Conservation (phyloP, 2,329 filamentous ascomycete species). For the Fonsecaea multimorphosa region DNA sequence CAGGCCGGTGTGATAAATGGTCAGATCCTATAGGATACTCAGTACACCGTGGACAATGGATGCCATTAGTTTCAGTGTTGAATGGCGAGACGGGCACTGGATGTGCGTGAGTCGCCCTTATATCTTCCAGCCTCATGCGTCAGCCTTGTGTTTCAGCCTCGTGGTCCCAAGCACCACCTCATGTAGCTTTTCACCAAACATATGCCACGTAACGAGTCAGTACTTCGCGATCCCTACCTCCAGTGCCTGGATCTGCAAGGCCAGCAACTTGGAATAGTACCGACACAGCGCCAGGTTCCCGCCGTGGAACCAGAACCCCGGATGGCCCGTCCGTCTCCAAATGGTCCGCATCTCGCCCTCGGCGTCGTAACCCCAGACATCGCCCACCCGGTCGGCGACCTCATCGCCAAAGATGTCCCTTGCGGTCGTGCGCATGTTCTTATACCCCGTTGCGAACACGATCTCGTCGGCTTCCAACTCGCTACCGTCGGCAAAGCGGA, state of each 20-base stretch:
- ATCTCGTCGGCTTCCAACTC: conserved; percentile 69
- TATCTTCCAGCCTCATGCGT: no score
- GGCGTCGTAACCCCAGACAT: conserved; percentile 67
- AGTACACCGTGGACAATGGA: no score
- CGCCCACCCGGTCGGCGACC: conserved; percentile 63
- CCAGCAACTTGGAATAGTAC: conserved; percentile 63
- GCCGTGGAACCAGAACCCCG: conserved; percentile 71
- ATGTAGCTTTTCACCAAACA: no score
- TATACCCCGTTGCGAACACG: conserved; percentile 64
- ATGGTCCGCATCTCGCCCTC: conserved; percentile 64
- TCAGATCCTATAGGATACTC: no score
- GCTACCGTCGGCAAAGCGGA: conserved; percentile 62
- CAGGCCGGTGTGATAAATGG: no score
- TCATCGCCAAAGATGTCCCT: conserved; percentile 66
- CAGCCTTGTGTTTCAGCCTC: no score
- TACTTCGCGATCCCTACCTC: no score
- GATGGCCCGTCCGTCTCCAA: conserved; percentile 67
- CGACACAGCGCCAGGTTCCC: conserved; percentile 69
- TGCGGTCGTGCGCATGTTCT: conserved; percentile 70
- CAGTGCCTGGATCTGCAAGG: conserved; percentile 60
- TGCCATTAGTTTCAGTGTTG: no score
- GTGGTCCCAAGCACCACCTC: no score
- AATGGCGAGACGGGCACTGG: no score
- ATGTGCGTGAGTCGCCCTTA: no score
- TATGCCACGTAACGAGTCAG: no score